Conservation (phyloP, 73 alveolate genomes). For the Paramecium pentaurelia region DNA sequence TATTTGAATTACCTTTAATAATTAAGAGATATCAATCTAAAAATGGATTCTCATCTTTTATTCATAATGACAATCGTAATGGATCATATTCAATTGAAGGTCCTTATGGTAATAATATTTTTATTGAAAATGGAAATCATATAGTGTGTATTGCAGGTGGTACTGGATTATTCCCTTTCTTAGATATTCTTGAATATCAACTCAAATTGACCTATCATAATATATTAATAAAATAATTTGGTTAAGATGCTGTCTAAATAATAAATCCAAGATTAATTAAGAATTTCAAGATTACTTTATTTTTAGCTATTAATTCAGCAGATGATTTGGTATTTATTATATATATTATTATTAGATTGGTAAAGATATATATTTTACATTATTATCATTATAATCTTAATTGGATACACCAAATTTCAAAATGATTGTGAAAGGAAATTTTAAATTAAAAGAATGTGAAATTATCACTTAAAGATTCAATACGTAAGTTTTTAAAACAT, state of each 20-base stretch:
- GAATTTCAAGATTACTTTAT: background rate
- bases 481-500: background rate
- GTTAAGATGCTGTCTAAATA: background rate
- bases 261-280: background rate
- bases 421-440: background rate
- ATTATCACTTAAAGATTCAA: background rate
- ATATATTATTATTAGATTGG: background rate
- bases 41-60: background rate
- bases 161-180: constrained; percentile 16
- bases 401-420: background rate
- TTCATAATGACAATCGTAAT: background rate
- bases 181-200: background rate
- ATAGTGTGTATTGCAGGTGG: background rate
- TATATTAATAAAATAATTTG: background rate
- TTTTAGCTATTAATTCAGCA: background rate
- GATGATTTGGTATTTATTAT: background rate
- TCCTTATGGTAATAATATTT: background rate
- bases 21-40: background rate
- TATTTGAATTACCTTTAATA: background rate
- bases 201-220: background rate
- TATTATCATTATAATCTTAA: background rate
- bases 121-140: background rate
- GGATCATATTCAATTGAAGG: background rate
- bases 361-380: background rate
- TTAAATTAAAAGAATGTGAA: background rate